Conservation (phyloP, 2,329 filamentous ascomycete species). For the Colletotrichum coccodes region DNA sequence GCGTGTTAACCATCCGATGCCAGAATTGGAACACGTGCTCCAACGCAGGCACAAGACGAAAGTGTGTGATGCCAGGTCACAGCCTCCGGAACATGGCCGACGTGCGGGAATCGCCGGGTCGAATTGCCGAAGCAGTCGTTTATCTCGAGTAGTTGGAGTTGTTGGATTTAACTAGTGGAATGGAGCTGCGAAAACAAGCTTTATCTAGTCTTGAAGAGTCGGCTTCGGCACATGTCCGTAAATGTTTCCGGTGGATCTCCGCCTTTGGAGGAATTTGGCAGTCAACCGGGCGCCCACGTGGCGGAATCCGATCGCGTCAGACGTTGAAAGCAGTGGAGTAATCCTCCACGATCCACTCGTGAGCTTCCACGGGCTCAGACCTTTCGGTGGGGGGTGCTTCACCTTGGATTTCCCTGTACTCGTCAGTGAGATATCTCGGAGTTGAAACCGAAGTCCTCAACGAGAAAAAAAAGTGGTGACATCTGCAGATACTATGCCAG, state of each 20-base stretch:
- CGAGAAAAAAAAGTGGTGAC: neutral
- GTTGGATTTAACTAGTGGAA: neutral
- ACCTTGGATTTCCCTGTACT: neutral
- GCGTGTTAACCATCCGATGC: neutral
- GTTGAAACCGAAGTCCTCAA: neutral
- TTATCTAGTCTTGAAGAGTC: neutral
- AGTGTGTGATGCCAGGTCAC: too few relatives aligned
- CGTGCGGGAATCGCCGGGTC: neutral
- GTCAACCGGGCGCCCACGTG: constrained; percentile 16
- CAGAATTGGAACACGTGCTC: neutral
- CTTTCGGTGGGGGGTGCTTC: neutral
- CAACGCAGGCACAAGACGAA: neutral
- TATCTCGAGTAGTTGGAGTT: neutral
- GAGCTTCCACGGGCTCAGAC: neutral
- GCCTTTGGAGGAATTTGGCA: neutral
- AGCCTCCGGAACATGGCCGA: constrained; percentile 15
- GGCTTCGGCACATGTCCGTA: neutral
- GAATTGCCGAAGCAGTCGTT: neutral
- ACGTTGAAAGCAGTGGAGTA: constrained; percentile 22
- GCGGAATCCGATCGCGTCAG: constrained; percentile 11
- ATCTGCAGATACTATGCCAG: neutral
- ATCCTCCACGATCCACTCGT: neutral
- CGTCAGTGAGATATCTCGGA: neutral
- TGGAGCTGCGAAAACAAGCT: neutral
- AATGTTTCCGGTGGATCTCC: neutral